Evolutionary conservation across 2,329 filamentous ascomycete genomes (phyloP), one percentile per base, ranked within the genome.

Genomic region (Monosporascus sp.): DNA sequence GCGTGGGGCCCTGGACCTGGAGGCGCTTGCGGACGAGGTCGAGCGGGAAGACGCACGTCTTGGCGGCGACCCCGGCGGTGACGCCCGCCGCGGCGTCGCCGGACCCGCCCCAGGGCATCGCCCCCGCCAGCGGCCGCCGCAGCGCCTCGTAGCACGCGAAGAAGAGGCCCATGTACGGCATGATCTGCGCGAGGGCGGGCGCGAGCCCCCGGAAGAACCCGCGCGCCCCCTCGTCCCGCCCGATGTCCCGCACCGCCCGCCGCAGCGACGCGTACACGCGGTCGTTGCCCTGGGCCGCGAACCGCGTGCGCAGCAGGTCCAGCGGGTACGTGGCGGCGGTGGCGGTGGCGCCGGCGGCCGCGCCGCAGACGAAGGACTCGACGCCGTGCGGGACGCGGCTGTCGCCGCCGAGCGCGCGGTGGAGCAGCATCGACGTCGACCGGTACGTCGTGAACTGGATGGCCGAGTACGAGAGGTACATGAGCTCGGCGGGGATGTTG

Each of bases 161-260:
- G 75, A 99, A 97, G 2, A 96, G 78, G 15, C 94, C 94, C 94
- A 99, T 99, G 69, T 93, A 96, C 2, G 94, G 94, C 9, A 96
- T 83, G 48, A 97, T 94, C 74, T 97, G 92, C 25, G 79, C 87
- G 22, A 97, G 76, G 0, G 87, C 90, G 2, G 93, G 92, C 1
- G 81, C 81, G 36, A 96, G 76, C 3, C 94, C 94, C 48, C 90
- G 88, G 71, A 96, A 99, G 74, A 96, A 97, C 0, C 94, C 94
- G 4, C 70, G 70, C 0, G 74, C 62, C 0, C 94, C 94, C 73
- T 99, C 94, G 56, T 88, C 79, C 4, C 77, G 77, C 17, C 77
- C 74, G 61, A 99, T 99, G 22, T 90, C 84, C 45, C 74, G 72
- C 7, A 97, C 67, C 2, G 90, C 90, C 17, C 78, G 74, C 20